Base-by-base conservation (phyloP, 345 rosid species). In the Bretschneidera sinensis region DNA sequence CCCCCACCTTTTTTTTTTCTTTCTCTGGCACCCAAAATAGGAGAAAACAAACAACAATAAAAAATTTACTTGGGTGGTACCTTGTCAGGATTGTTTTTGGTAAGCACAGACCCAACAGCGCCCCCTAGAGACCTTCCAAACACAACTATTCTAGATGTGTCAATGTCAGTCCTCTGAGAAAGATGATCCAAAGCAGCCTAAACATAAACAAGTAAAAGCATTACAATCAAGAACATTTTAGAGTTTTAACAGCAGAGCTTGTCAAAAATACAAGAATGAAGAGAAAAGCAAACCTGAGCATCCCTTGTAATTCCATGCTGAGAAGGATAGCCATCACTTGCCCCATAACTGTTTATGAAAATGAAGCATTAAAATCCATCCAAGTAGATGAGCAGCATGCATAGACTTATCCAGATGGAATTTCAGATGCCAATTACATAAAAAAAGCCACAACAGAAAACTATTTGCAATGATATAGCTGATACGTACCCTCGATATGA, bases 71-170 rank as follows among this genome's bases (percentile, higher is more conserved):
- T 31, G 18, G 54, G 18, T 11, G 34, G 58, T 78, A 94, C 99
- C 97, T 88, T 90, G 47, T 85, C 85, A 20, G 95, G 99, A 67
- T 91, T 94, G 78, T 85, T 94, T 81, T 81, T 88, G 49, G 92
- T 73, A 58, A 94, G 88, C 64, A 83, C 79, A 66, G 99, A 64
- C 67, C 99, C 99, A 51, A 94, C 99, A 33, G 99, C 99, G 73
- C 99, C 99, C 24, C 99, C 99, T 25, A 94, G 95, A 54, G 99
- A 94, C 73, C 99, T 86, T 72, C 99, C 99, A 69, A 94, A 94
- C 1, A 94, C 96, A 35, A 91, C 68, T 72, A 94, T 86, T 67
- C 97, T 79, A 63, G 95, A 83, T 33, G 92, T 79, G 75, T 91
- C 99, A 77, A 91, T 85, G 72, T 94, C 99, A 65, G 82, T 81